Base-by-base conservation (phyloP, 257 asterid species). In the Rhazya stricta region DNA sequence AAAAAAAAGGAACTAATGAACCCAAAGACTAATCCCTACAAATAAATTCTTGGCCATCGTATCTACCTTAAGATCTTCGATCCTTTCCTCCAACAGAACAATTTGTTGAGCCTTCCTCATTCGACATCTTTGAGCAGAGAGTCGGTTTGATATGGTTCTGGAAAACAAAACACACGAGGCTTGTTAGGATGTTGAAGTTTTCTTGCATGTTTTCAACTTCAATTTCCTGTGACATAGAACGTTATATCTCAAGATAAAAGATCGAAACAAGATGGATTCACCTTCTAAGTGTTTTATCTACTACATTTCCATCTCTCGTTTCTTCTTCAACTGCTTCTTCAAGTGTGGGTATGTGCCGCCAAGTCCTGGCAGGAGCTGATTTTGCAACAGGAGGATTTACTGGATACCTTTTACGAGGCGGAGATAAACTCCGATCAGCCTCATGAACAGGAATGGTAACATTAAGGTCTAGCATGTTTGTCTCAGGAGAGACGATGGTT, bases 61-160 rank as follows among this genome's bases (percentile, higher is more conserved):
- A 53, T 15, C 53, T 73, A 88, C 96, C 91, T 79, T 61, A 18
- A 88, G 79, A 18, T 79, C 81, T 0, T 58, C 46, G n/a, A 74
- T 79, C 76, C 58, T 77, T 13, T 72, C 79, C 70, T 83, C 88
- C 90, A 88, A 46, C 16, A 83, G 80, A 58, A 57, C 41, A 48
- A 77, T 71, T 56, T 83, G 62, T 5, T 84, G 79, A 30, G 61
- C 25, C 75, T 62, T 81, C 77, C 61, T 88, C 18, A 42, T 25
- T 54, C 89, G 80, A 2, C 85, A 81, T 74, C 89, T 86, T 69
- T 78, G 85, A 23, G 89, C 90, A 4, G 97, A 91, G 7, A 89
- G 83, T 45, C 89, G 76, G 58, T 89, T 91, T 15, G 91, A 86
- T 72, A 91, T 39, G 3, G 82, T 86, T 85, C 96, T 90, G 51